Conservation (phyloP, 2,329 filamentous ascomycete genomes). For the Xylaria digitata region DNA sequence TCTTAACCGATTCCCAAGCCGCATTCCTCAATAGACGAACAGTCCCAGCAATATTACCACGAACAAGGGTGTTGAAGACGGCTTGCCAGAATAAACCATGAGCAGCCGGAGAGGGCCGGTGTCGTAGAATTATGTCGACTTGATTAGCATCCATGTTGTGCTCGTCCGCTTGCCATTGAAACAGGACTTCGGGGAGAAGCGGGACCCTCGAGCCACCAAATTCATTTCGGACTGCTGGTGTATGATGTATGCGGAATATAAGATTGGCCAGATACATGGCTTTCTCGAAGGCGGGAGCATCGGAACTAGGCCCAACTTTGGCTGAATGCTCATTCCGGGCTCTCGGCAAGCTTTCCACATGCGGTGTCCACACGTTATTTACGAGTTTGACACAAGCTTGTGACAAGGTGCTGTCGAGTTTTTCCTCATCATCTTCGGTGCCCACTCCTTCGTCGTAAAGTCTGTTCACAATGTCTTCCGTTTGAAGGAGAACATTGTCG, state of each 20-base stretch:
- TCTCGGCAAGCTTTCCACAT: constrained; percentile 61
- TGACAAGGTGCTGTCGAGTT: constrained; percentile 67
- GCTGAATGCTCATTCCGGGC: constrained; percentile 65
- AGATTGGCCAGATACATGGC: constrained; percentile 83
- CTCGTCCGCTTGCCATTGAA: constrained; percentile 83
- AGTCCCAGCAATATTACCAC: constrained; percentile 77
- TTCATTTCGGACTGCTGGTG: constrained; percentile 56
- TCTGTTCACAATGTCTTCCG: constrained; percentile 75
- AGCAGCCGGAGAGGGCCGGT: constrained; percentile 78
- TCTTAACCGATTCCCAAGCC: constrained; percentile 81
- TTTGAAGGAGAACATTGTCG: constrained; percentile 77
- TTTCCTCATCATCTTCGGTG: constrained; percentile 65
- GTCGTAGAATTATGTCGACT: constrained; percentile 69
- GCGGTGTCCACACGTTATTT: constrained; percentile 65
- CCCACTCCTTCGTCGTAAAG: constrained; percentile 73
- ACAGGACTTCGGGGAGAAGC: constrained; percentile 79
- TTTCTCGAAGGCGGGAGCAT: constrained; percentile 74
- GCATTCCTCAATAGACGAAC: constrained; percentile 77
- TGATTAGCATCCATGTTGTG: constrained; percentile 79
- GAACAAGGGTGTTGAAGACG: constrained; percentile 77
- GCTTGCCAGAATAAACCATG: constrained; percentile 87
- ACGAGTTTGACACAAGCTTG: constrained; percentile 64
- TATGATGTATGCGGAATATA: constrained; percentile 82
- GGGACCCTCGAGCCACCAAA: constrained; percentile 55
- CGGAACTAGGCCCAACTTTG: constrained; percentile 73